Percentiles rank a stretch among this genome's conserved stretches.
These are phyloP conservation scores for Escovopsis sp. DNA, from an alignment of 2,329 filamentous ascomycete genomes.

Conservation along the genomic window DNA sequence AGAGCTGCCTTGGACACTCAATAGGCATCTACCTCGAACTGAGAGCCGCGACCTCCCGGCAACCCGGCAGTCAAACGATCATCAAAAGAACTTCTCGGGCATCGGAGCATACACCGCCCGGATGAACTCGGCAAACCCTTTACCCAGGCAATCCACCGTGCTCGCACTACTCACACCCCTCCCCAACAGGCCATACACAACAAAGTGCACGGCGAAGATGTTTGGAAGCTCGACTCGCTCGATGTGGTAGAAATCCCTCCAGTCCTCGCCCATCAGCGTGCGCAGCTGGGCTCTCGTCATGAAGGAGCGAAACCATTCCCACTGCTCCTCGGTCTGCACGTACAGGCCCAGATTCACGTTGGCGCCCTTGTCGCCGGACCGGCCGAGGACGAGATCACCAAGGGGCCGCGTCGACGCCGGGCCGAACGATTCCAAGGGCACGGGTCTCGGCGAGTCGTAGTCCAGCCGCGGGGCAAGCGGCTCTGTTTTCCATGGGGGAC, in stretches of 20 bases:
- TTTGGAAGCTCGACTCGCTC: conserved; percentile 33
- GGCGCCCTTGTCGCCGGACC: conserved; percentile 27
- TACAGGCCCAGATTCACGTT: conserved; percentile 31
- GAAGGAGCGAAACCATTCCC: conserved; percentile 27
- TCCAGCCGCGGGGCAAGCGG: conserved; percentile 8
- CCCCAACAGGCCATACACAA: conserved; percentile 31
- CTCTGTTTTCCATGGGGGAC: conserved; percentile 9
- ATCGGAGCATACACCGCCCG: conserved; percentile 14
- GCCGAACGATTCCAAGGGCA: conserved; percentile 7
- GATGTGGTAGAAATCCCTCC: conserved; percentile 17
- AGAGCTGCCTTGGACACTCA: too few species aligned
- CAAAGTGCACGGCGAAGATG: conserved; percentile 33
- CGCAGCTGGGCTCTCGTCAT: conserved; percentile 25
- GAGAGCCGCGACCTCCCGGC: too few species aligned
- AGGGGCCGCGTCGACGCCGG: conserved; percentile 12
- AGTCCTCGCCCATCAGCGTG: conserved; percentile 21
- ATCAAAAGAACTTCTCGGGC: conserved; percentile 6
- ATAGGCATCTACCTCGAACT: too few species aligned
- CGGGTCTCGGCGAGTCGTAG: conserved; percentile 10
- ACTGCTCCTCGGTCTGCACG: conserved; percentile 27
- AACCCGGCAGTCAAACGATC: too few species aligned
- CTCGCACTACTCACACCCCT: conserved; percentile 32
- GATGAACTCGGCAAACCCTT: conserved; percentile 36
- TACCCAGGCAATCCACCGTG: conserved; percentile 33
- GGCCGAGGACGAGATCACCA: conserved; percentile 16